Evolutionary conservation across 2,329 filamentous ascomycete genomes (phyloP).

Genomic region (Xylaria hypoxylon): DNA sequence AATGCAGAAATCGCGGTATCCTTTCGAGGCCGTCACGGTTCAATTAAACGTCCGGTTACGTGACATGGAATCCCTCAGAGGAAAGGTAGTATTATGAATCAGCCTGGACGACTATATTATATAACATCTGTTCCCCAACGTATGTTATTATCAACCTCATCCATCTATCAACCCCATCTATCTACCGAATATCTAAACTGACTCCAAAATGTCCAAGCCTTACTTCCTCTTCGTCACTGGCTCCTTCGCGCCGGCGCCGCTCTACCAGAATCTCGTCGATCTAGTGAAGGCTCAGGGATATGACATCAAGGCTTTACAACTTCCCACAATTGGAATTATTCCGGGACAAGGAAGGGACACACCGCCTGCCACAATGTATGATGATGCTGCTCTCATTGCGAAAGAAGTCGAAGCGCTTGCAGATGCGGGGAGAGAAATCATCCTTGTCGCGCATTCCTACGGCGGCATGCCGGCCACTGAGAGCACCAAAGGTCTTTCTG

Average conservation of each 20-base stretch:
- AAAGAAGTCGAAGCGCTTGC: constrained; percentile 52
- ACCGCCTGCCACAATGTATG: constrained; percentile 47
- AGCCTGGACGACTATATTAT: background rate
- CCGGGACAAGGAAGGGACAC: constrained; percentile 17
- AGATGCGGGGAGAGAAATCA: constrained; percentile 46
- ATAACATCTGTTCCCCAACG: background rate
- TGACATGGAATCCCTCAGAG: background rate
- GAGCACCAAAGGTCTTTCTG: constrained; percentile 51
- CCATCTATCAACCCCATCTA: background rate
- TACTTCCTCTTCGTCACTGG: constrained; percentile 42
- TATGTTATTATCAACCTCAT: background rate
- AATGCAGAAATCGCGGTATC: background rate
- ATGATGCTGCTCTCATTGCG: constrained; percentile 52
- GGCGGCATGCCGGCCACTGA: constrained; percentile 47
- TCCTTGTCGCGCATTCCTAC: constrained; percentile 47
- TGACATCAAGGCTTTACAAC: constrained; percentile 42
- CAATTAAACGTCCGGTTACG: constrained; percentile 21
- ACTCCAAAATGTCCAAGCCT: constrained; percentile 40
- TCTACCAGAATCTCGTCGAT: constrained; percentile 40
- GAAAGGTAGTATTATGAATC: too few species aligned
- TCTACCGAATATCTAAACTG: too few species aligned
- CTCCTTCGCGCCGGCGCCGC: constrained; percentile 38
- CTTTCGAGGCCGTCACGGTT: background rate
- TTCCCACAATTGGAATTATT: constrained; percentile 35
- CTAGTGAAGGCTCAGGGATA: constrained; percentile 39